These are phyloP conservation scores for Pseudognaphalium luteoalbum DNA, from an alignment of 129 eudicot species.

Conservation along the genomic window DNA sequence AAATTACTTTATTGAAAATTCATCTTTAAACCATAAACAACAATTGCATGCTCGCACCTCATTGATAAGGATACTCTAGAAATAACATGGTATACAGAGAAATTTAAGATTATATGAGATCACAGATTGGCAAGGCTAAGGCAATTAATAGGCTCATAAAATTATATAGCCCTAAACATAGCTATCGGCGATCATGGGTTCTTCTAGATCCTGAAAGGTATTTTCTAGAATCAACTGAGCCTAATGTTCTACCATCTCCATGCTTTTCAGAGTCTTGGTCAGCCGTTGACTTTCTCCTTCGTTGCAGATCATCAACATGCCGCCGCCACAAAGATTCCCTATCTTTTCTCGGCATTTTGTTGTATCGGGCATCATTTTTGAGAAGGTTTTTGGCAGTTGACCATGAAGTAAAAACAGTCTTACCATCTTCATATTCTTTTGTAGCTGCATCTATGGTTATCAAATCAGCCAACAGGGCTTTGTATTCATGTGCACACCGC, in stretches of 20 bases:
- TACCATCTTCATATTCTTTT: constrained; percentile 73
- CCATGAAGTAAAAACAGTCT: constrained; percentile 80
- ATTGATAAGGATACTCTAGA: constrained; percentile 6
- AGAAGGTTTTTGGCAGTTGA: constrained; percentile 83
- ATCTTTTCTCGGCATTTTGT: constrained; percentile 86
- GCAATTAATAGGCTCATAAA: not conserved
- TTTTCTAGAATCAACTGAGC: constrained; percentile 53
- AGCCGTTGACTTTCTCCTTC: constrained; percentile 46
- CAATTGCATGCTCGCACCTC: constrained; percentile 19
- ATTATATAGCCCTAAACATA: constrained; percentile 4
- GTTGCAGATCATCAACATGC: constrained; percentile 73
- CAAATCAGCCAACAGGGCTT: constrained; percentile 58
- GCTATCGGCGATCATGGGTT: constrained; percentile 45
- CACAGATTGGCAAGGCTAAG: constrained; percentile 9
- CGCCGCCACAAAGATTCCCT: constrained; percentile 86
- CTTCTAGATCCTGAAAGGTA: constrained; percentile 50
- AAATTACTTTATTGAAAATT: constrained; percentile 8
- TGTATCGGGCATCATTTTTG: constrained; percentile 65
- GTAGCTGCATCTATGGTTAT: constrained; percentile 67
- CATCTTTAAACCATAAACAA: constrained; percentile 9
- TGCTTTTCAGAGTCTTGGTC: constrained; percentile 54
- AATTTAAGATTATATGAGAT: constrained; percentile 16
- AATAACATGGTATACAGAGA: constrained; percentile 10
- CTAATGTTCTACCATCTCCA: constrained; percentile 37
- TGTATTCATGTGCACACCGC: constrained; percentile 72